Conservation (phyloP, 2,329 filamentous ascomycete species). For the Fusarium longipes region DNA sequence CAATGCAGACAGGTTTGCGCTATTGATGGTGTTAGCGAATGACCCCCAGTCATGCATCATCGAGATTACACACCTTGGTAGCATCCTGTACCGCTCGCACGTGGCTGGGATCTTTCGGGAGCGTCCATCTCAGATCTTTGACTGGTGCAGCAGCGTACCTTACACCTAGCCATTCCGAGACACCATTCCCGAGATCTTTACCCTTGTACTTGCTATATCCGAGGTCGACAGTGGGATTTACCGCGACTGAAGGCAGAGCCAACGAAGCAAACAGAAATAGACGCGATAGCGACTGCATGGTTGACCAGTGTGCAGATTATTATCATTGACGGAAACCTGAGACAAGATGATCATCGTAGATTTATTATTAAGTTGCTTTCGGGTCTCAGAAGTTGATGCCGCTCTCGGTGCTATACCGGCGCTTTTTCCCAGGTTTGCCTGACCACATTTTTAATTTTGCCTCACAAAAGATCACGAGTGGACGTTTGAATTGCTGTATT, state of each 20-base stretch:
- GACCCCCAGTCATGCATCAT: rapidly evolving
- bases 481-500: not conserved
- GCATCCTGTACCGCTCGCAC: conserved; percentile 63
- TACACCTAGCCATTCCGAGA: conserved; percentile 79
- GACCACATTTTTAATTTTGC: not conserved
- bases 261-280: conserved; percentile 12
- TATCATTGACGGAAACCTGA: not conserved
- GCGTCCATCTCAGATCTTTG: conserved; percentile 72
- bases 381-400: not conserved
- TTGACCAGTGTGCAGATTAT: not conserved
- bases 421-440: not conserved
- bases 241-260: conserved; percentile 17
- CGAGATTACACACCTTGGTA: conserved; percentile 56
- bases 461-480: not conserved
- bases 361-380: not conserved
- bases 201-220: conserved; percentile 76
- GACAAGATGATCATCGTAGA: not conserved
- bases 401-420: conserved; percentile 2
- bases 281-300: conserved; percentile 5
- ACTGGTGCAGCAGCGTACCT: conserved; percentile 78
- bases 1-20: conserved; percentile 48
- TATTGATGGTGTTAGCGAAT: conserved; percentile 20
- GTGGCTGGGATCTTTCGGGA: conserved; percentile 70
- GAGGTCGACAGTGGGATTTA: conserved; percentile 63
- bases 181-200: conserved; percentile 61